Conservation (phyloP, 345 rosid genomes). For the Citrus medica region DNA sequence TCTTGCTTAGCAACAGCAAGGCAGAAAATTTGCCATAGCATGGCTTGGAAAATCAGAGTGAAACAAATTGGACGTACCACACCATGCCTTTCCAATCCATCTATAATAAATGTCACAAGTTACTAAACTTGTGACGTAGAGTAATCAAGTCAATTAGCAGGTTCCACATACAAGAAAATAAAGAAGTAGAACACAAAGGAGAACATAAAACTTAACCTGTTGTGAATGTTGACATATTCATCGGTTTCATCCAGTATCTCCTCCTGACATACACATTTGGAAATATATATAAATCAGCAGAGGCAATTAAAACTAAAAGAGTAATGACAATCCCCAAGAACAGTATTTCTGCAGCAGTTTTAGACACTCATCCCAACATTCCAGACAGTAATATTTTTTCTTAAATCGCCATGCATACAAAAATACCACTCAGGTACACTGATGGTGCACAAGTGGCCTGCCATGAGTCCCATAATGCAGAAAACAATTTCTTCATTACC, state of each 20-base stretch:
- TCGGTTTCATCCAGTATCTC: constrained; percentile 98
- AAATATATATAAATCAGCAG: not conserved
- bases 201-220: constrained; percentile 37
- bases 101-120: not conserved
- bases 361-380: not conserved
- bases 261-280: constrained; percentile 51
- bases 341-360: not conserved
- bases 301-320: not conserved
- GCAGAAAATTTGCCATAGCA: not conserved
- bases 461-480: not conserved
- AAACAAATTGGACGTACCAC: not conserved
- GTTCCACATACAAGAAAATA: not conserved
- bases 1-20: not conserved
- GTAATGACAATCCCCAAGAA: not conserved
- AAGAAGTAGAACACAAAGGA: not conserved
- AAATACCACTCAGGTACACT: not conserved
- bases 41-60: not conserved
- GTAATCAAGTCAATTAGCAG: not conserved
- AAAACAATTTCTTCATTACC: not conserved
- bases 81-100: not conserved
- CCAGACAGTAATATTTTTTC: not conserved
- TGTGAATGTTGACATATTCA: constrained; percentile 89
- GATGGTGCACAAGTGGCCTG: not conserved
- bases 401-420: not conserved
- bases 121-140: not conserved